Percentiles rank a stretch among this genome's conserved stretches.
These are phyloP conservation scores for Schizosaccharomyces lindneri DNA, from an alignment of 805 yeast genomes.

Conservation along the genomic window DNA sequence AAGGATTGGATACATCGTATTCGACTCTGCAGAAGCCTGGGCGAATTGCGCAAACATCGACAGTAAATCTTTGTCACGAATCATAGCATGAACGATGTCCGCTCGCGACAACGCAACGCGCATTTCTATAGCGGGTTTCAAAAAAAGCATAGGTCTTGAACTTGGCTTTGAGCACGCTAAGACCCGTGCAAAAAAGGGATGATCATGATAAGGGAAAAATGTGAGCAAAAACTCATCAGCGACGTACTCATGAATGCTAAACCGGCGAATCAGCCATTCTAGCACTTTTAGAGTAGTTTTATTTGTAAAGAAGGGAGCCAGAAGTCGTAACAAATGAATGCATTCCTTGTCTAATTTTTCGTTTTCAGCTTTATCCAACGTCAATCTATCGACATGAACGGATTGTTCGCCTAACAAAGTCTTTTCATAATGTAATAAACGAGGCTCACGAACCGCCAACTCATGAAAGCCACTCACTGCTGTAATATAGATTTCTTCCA, in stretches of 20 bases:
- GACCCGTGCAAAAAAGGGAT: constrained; percentile 49
- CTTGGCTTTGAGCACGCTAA: constrained; percentile 49
- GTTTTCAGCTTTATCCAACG: constrained; percentile 38
- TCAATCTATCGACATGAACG: constrained; percentile 39
- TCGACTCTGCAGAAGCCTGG: constrained; percentile 24
- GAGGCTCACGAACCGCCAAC: constrained; percentile 42
- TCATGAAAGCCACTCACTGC: constrained; percentile 58
- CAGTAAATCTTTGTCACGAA: constrained; percentile 24
- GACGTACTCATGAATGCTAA: constrained; percentile 61
- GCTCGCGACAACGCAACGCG: constrained; percentile 35
- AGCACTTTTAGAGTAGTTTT: constrained; percentile 57
- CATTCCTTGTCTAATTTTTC: constrained; percentile 52
- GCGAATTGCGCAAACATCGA: constrained; percentile 38
- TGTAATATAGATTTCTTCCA: constrained; percentile 47
- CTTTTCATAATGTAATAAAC: constrained; percentile 42
- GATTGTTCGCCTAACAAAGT: constrained; percentile 70
- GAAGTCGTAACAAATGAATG: constrained; percentile 43
- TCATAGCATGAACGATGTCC: constrained; percentile 42
- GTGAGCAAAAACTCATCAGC: constrained; percentile 48
- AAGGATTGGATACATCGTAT: constrained; percentile 38
- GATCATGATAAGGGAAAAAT: constrained; percentile 55
- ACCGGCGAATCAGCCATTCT: constrained; percentile 85
- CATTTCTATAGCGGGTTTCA: constrained; percentile 21
- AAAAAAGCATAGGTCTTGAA: constrained; percentile 41
- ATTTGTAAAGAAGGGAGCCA: constrained; percentile 53